A percentile compares a stretch with the other conserved stretches of the same genome.
Conservation (phyloP, 2,329 filamentous ascomycete genomes). For the Colletotrichum siamense region DNA sequence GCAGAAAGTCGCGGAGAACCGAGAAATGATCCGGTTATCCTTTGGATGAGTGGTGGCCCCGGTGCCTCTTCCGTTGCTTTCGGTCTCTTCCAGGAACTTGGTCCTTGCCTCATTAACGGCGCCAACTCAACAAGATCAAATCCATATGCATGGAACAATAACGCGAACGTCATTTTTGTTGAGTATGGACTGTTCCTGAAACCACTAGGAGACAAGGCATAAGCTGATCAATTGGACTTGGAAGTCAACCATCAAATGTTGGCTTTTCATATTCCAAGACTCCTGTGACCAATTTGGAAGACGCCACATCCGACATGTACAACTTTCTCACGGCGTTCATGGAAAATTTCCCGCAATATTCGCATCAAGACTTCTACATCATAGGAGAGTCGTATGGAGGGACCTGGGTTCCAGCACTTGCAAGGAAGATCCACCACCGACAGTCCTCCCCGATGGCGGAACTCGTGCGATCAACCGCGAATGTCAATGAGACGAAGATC, state of each 20-base stretch:
- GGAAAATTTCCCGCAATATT: neutral
- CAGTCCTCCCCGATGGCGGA: neutral
- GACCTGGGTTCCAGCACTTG: neutral
- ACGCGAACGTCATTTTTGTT: neutral
- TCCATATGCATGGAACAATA: neutral
- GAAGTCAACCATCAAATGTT: neutral
- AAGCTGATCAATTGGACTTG: neutral
- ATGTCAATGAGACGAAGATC: neutral
- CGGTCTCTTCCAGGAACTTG: neutral
- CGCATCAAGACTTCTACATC: neutral
- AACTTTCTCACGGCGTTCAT: neutral
- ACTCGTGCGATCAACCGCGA: neutral
- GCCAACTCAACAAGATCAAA: neutral
- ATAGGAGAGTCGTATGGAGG: neutral
- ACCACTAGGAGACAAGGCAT: neutral
- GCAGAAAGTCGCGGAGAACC: neutral
- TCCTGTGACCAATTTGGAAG: neutral
- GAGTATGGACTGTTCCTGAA: neutral
- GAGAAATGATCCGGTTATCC: neutral
- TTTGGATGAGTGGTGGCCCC: neutral
- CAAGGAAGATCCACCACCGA: neutral
- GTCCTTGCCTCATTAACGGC: neutral
- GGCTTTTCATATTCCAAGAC: neutral
- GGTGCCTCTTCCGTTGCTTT: neutral
- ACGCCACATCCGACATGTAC: neutral